Evolutionary conservation across 257 asterid species (phyloP), one percentile per base, ranked within the genome.

Genomic region (Jacaranda copaia): DNA sequence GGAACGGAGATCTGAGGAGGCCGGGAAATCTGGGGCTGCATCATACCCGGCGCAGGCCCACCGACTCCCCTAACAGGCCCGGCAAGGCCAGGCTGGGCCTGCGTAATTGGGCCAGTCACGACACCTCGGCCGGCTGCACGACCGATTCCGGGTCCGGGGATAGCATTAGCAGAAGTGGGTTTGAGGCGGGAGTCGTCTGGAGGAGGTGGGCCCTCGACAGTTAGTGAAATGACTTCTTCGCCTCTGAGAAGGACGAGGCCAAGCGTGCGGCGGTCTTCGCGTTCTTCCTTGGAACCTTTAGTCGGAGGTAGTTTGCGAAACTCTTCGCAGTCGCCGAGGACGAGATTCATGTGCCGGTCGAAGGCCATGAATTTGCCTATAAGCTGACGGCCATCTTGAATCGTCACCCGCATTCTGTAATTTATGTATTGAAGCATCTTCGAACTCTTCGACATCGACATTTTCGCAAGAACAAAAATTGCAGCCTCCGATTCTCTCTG

Each of bases 81-180:
- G 4, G 97, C 82, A 16, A 94, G 84, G 0, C 98, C 98, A 0
- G 98, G 97, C 82, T 92, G 98, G 0, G 98, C 96, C 70, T 90
- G 97, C 16, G 87, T 53, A 20, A 89, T 71, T 4, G 92, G 94
- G 0, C 91, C 93, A 1, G 96, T 81, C 0, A 90, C 94, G 5
- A 94, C 86, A 1, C 98, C 98, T n/a, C 98, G 88, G 15, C 97
- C 98, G 0, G 98, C 96, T 0, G 97, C 96, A 0, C 97, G 97
- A 36, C 98, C 97, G 5, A 94, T 63, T 2, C 98, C 98, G 0
- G 97, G 94, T 0, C 97, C 97, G 1, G 97, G 77, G 13, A 77
- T 65, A 1, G 94, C 92, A 5, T 77, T 56, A 15, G 87, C 91
- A 4, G 87, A 89, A 0, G 98, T 40, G 48, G 94, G 81, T 19